phyloP scores from a whole-genome alignment of 306 rosid species.

The Fagus sylvatica region DNA sequence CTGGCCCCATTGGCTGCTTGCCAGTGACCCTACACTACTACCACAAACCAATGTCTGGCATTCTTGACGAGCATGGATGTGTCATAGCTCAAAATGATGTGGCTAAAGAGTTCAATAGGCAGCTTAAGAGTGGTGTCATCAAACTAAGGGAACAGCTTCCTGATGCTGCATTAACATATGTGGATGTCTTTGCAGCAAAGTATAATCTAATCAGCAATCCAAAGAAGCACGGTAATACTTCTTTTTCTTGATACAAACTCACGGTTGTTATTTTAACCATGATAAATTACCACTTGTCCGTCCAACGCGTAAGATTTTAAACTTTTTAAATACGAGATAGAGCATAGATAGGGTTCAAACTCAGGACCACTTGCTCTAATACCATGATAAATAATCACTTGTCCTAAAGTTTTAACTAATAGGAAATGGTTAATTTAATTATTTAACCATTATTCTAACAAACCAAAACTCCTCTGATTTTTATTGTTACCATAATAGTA shows the following conservation, averaged over 20 bases:
- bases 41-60: slow-evolving; percentile 26
- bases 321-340: no score
- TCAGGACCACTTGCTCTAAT: no score
- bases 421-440: no score
- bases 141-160: slow-evolving; percentile 44
- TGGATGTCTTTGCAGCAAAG: slow-evolving; percentile 74
- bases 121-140: slow-evolving; percentile 46
- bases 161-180: slow-evolving; percentile 56
- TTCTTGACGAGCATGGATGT: slow-evolving; percentile 63
- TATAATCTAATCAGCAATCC: slow-evolving; percentile 54
- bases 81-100: slow-evolving; percentile 51
- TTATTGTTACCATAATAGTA: not conserved
- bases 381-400: no score
- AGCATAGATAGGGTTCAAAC: no score
- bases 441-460: no score
- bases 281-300: no score
- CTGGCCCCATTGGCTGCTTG: slow-evolving; percentile 85
- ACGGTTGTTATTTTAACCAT: no score
- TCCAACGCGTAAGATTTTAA: no score
- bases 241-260: no score
- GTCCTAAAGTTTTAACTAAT: no score
- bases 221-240: slow-evolving; percentile 46
- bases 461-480: no score
- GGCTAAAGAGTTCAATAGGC: slow-evolving; percentile 62
- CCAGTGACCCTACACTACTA: slow-evolving; percentile 40